Percentiles rank a stretch among this genome's conserved stretches.
These are phyloP conservation scores for Helichrysum umbraculigerum DNA, from an alignment of 129 eudicot genomes.

Conservation along the genomic window DNA sequence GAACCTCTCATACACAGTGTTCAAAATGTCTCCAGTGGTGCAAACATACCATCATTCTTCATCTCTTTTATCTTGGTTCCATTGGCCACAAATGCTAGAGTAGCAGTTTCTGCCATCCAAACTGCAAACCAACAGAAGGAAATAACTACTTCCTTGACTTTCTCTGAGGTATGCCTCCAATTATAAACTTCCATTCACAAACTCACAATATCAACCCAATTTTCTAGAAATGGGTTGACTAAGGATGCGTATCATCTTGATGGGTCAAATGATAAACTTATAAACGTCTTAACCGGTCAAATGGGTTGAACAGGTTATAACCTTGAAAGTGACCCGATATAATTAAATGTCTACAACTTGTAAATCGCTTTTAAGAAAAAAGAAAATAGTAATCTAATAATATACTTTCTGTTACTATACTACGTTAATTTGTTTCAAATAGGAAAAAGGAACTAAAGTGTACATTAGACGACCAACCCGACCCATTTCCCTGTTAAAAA, in stretches of 20 bases:
- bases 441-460: not conserved
- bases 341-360: no score
- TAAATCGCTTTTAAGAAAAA: no score
- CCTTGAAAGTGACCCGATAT: no score
- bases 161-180: constrained; percentile 59
- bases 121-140: constrained; percentile 44
- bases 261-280: no score
- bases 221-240: not conserved
- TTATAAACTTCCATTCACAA: not conserved
- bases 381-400: not conserved
- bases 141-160: constrained; percentile 61
- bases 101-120: constrained; percentile 55
- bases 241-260: not conserved
- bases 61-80: constrained; percentile 66
- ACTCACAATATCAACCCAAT: not conserved
- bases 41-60: constrained; percentile 58
- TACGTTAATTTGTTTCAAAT: no score
- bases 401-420: no score
- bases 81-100: constrained; percentile 69
- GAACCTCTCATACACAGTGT: constrained; percentile 74
- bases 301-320: no score
- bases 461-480: not conserved
- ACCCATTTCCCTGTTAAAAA: not conserved
- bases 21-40: constrained; percentile 50
- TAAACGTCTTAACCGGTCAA: no score